Base-by-base conservation (phyloP, 192 early-diverging fungal genomes). In the Mortierella alpina region DNA sequence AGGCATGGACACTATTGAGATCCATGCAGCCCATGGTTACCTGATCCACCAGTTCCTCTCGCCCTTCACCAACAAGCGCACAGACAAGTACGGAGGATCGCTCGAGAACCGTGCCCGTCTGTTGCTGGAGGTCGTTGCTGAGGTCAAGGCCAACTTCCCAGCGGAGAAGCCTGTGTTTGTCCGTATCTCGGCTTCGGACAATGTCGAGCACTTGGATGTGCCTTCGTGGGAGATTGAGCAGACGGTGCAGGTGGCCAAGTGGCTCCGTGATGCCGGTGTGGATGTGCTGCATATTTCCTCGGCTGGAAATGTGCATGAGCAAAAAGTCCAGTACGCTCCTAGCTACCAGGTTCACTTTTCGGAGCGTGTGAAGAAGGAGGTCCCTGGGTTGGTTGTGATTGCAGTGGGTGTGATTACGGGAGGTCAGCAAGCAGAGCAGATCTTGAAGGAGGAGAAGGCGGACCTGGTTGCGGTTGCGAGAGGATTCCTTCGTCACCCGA, bases 1-100 rank as follows among this genome's bases (percentile, higher is more conserved):
- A 10, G 95, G 95, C 2, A 93, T 96, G 73, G 95, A 97, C 66
- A 92, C 91, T 15, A 82, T 98, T 20, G 96, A 99, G 81, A 83
- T 99, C 40, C 96, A 98, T 63, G 89, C 83, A 42, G 96, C 96
- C 2, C 96, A 99, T 79, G 97, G 98, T 12, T 98, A 97, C 77
- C 83, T 98, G 62, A 70, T 95, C 53, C 85, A 92, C 82, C 83
- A 91, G 73, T 98, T 98, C 70, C 70, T 97, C 14, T 93, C 92
- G 18, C 92, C 94, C 7, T 70, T 95, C 48, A 85, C 91, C 60
- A 98, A 99, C 82, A 61, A 89, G 23, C 90, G 98, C 57, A 96
- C 95, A 2, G 98, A 99, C 72, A 62, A 92, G 59, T 99, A 96
- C 70, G 98, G 97, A 45, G 97, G 98, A 0, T 91, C 91, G 5